phyloP scores from a whole-genome alignment of 371 early-diverging fungal species.

The Coemansia sp. region DNA sequence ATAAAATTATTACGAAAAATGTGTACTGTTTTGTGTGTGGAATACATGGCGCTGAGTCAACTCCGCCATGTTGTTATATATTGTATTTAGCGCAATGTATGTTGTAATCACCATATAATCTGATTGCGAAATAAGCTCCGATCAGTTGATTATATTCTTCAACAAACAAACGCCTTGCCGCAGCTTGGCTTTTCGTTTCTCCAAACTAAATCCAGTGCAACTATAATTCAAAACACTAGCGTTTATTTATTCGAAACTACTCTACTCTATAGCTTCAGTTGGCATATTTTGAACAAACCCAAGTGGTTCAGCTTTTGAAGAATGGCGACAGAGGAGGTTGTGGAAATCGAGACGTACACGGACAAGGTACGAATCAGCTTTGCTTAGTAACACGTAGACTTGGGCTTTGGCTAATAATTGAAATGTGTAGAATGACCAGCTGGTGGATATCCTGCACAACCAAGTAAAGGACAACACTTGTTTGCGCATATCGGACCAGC shows the following conservation, averaged over 20 bases:
- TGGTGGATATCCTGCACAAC: constrained; percentile 38
- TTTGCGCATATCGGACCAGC: constrained; percentile 31
- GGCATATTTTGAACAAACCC: too few species aligned
- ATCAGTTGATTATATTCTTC: background rate
- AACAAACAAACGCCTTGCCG: background rate
- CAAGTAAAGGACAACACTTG: constrained; percentile 42
- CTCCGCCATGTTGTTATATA: too few species aligned
- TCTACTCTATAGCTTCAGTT: background rate
- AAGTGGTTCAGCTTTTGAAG: background rate
- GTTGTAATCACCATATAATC: background rate
- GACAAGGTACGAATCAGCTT: constrained; percentile 18
- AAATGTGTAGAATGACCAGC: constrained; percentile 32
- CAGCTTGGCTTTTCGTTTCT: background rate
- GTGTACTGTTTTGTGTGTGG: background rate
- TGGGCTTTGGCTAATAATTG: background rate
- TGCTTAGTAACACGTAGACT: background rate
- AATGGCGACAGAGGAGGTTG: constrained; percentile 11
- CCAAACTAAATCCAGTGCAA: too few species aligned
- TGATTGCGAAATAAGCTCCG: background rate
- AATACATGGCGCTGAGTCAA: too few species aligned
- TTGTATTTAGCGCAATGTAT: background rate
- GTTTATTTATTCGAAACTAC: background rate
- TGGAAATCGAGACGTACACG: constrained; percentile 19
- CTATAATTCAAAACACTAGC: too few species aligned
- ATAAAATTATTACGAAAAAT: background rate